A percentile compares a stretch with the other conserved stretches of the same genome.
These are phyloP conservation scores for Albatrellus sp. DNA, from an alignment of 1,284 basidiomycete genomes.

Conservation along the genomic window DNA sequence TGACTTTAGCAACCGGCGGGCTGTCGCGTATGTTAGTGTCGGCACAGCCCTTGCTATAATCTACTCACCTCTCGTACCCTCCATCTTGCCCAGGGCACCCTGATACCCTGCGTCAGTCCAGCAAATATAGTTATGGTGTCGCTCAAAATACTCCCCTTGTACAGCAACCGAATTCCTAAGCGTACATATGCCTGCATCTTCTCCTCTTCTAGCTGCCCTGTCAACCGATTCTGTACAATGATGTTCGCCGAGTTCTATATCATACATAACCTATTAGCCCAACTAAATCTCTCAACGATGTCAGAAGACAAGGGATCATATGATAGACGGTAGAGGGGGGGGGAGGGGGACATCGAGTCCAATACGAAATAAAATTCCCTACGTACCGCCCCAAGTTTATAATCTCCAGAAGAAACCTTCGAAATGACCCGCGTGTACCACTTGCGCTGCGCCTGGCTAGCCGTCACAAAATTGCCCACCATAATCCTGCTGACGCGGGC, in stretches of 20 bases:
- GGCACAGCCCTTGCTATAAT: constrained; percentile 5
- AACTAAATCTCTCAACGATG: not conserved
- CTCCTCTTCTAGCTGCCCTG: constrained; percentile 91
- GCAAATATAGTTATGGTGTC: not conserved
- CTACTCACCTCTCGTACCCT: constrained; percentile 66
- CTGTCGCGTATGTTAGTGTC: constrained; percentile 22
- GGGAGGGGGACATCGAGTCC: not conserved
- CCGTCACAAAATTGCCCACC: constrained; percentile 93
- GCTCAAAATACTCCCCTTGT: constrained; percentile 44
- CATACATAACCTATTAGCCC: not conserved
- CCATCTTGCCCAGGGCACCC: constrained; percentile 84
- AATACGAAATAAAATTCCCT: not conserved
- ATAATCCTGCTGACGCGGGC: constrained; percentile 78
- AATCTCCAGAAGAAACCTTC: constrained; percentile 78
- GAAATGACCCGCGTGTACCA: constrained; percentile 87
- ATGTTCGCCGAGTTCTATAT: constrained; percentile 87
- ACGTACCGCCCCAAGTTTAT: constrained; percentile 80
- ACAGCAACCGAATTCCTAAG: constrained; percentile 83
- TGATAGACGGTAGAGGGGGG: too few species aligned
- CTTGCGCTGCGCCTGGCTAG: constrained; percentile 91
- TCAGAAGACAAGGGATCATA: not conserved
- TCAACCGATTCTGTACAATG: constrained; percentile 84
- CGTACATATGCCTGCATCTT: constrained; percentile 97
- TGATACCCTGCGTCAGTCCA: constrained; percentile 13
- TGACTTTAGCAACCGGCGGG: constrained; percentile 73